Evolutionary conservation across 106 monocot genomes (phyloP).

Genomic region (Vanilla planifolia): DNA sequence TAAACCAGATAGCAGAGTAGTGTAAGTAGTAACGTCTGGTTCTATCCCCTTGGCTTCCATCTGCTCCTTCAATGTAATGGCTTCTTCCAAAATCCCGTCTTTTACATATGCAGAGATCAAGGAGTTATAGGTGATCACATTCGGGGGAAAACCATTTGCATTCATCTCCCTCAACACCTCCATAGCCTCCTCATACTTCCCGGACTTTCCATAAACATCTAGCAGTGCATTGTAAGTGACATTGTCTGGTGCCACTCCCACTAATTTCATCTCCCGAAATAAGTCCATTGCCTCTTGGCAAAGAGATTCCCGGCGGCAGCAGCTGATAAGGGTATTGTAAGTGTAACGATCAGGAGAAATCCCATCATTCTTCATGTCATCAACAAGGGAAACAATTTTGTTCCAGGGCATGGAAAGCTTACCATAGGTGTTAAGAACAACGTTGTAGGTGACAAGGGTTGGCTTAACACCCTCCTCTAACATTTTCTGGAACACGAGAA

Average conservation of each 20-base stretch:
- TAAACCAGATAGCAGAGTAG: slow-evolving; percentile 83
- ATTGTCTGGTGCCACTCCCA: slow-evolving; percentile 66
- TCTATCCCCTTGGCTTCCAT: slow-evolving; percentile 79
- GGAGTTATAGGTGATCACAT: slow-evolving; percentile 79
- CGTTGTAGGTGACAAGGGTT: slow-evolving; percentile 80
- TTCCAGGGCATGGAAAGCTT: slow-evolving; percentile 77
- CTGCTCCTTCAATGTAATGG: slow-evolving; percentile 66
- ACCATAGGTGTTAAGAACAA: slow-evolving; percentile 66
- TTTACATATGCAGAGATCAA: slow-evolving; percentile 80
- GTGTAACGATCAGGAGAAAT: slow-evolving; percentile 77
- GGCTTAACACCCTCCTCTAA: slow-evolving; percentile 46
- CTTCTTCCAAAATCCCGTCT: slow-evolving; percentile 82
- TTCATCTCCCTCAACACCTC: slow-evolving; percentile 70
- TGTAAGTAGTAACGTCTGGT: slow-evolving; percentile 88
- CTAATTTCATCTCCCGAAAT: slow-evolving; percentile 69
- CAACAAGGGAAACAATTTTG: slow-evolving; percentile 44
- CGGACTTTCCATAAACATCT: slow-evolving; percentile 91
- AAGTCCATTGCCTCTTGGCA: slow-evolving; percentile 59
- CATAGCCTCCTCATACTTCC: slow-evolving; percentile 63
- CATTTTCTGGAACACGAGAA: slow-evolving; percentile 58
- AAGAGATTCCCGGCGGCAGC: slow-evolving; percentile 63
- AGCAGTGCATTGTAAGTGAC: slow-evolving; percentile 87
- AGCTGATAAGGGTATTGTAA: slow-evolving; percentile 90
- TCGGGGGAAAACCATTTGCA: slow-evolving; percentile 39
- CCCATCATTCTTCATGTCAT: slow-evolving; percentile 56